These are phyloP conservation scores for Boletus reticuloceps DNA, from an alignment of 768 basidiomycete genomes.

Conservation along the genomic window DNA sequence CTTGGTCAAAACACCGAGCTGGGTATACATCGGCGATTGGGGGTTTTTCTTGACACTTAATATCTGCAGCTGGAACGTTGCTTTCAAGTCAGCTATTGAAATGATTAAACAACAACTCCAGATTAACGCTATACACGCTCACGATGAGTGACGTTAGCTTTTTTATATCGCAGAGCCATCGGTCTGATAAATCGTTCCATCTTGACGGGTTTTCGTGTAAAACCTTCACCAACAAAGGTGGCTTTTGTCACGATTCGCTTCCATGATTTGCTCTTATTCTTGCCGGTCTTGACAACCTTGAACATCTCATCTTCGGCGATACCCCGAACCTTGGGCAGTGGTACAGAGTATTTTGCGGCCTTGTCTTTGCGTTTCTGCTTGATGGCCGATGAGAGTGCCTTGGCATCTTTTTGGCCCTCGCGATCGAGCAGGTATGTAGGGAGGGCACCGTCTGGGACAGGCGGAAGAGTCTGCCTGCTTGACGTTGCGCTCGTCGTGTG, in stretches of 20 bases:
- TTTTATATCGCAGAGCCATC: slow-evolving; percentile 96
- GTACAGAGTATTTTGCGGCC: slow-evolving; percentile 97
- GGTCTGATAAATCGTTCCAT: slow-evolving; percentile 98
- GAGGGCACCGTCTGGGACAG: slow-evolving; percentile 84
- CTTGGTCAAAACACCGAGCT: slow-evolving; percentile 95
- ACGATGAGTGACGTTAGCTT: slow-evolving; percentile 99
- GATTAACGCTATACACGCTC: slow-evolving; percentile 22
- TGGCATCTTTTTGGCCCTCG: slow-evolving; percentile 97
- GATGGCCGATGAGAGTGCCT: slow-evolving; percentile 91
- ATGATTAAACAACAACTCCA: background rate
- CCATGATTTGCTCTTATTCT: slow-evolving; percentile 95
- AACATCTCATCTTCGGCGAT: slow-evolving; percentile 99
- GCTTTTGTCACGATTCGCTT: slow-evolving; percentile 99
- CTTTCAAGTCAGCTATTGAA: slow-evolving; percentile 84
- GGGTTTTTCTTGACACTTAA: slow-evolving; percentile 99
- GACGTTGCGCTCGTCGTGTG: slow-evolving; percentile 97
- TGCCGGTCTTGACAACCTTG: slow-evolving; percentile 97
- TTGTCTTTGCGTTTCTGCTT: slow-evolving; percentile 99
- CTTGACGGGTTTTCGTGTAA: slow-evolving; percentile 98
- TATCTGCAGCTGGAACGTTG: slow-evolving; percentile 98
- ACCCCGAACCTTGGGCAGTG: slow-evolving; percentile 93
- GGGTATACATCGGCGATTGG: slow-evolving; percentile 97
- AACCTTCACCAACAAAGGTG: slow-evolving; percentile 97
- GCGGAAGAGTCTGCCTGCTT: slow-evolving; percentile 87
- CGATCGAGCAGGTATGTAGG: slow-evolving; percentile 96